Evolutionary conservation across 371 early-diverging fungal species (phyloP).

Genomic region (Coemansia sp.): DNA sequence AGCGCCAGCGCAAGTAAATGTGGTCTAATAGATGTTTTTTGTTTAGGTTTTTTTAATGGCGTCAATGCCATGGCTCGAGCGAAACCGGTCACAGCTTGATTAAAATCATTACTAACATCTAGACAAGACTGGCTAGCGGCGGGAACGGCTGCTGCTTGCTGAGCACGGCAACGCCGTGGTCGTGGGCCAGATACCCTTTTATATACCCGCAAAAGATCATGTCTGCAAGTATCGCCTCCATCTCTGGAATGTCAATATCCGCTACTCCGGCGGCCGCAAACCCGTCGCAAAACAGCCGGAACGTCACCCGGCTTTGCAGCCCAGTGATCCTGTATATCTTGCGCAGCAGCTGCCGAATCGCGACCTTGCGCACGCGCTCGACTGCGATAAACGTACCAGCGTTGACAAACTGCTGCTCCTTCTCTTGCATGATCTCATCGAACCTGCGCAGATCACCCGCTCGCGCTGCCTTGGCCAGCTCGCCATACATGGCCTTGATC

Average conservation of each 20-base stretch:
- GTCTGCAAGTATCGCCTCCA: conserved; percentile 59
- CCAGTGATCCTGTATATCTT: conserved; percentile 48
- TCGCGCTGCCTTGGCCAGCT: conserved; percentile 62
- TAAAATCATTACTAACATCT: not conserved
- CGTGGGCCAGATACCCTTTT: conserved; percentile 85
- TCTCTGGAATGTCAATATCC: conserved; percentile 52
- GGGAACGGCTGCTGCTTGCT: conserved; percentile 82
- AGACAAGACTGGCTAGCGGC: conserved; percentile 5
- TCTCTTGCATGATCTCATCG: conserved; percentile 57
- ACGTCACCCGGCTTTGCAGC: conserved; percentile 23
- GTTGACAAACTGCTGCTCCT: conserved; percentile 59
- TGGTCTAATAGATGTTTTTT: too few relatives aligned
- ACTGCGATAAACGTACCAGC: conserved; percentile 77
- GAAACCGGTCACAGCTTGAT: not conserved
- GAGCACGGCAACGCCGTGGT: conserved; percentile 71
- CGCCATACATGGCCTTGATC: conserved; percentile 58
- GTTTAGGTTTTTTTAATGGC: too few relatives aligned
- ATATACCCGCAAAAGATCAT: conserved; percentile 66
- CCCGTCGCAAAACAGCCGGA: conserved; percentile 28
- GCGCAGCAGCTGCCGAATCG: conserved; percentile 71
- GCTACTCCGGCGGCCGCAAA: conserved; percentile 49
- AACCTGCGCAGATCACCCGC: conserved; percentile 71
- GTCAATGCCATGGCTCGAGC: too few relatives aligned
- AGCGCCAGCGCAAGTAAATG: conserved; percentile 32
- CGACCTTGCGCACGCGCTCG: conserved; percentile 70